These are phyloP conservation scores for Castanea mollissima DNA, from an alignment of 306 rosid species.

Conservation along the genomic window DNA sequence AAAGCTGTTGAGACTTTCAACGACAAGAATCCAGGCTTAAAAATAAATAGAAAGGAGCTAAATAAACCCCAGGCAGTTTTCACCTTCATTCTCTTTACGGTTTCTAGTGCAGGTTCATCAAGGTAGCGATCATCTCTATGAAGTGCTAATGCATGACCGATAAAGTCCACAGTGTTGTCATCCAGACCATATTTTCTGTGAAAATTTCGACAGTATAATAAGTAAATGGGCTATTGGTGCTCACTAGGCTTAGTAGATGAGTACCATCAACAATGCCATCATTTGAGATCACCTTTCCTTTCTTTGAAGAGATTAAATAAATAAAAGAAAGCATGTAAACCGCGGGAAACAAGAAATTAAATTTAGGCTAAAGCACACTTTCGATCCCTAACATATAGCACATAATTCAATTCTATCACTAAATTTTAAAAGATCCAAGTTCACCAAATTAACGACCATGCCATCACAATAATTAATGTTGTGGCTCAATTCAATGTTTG, in stretches of 20 bases:
- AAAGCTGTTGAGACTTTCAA: slow-evolving; percentile 14
- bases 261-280: neutral
- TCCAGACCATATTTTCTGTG: slow-evolving; percentile 93
- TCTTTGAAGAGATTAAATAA: neutral
- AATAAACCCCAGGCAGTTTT: slow-evolving; percentile 16
- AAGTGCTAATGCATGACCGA: slow-evolving; percentile 99
- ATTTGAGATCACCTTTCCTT: neutral
- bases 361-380: no score
- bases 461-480: no score
- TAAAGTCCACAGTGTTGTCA: slow-evolving; percentile 85
- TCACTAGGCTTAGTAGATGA: slow-evolving; percentile 4
- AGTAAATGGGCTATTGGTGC: slow-evolving; percentile 6
- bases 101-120: slow-evolving; percentile 86
- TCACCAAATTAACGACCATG: no score
- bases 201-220: slow-evolving; percentile 29
- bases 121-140: slow-evolving; percentile 90
- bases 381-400: no score
- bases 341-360: neutral
- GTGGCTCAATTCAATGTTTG: no score
- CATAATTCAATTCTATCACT: no score
- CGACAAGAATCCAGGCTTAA: slow-evolving; percentile 2
- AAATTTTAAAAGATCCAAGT: no score
- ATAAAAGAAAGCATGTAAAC: neutral
- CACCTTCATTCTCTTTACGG: slow-evolving; percentile 97
- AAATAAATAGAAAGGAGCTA: neutral